Percentiles rank a stretch among this genome's conserved stretches.
Conservation (phyloP, 2,329 filamentous ascomycete genomes). For the Harringtonia lauricola region DNA sequence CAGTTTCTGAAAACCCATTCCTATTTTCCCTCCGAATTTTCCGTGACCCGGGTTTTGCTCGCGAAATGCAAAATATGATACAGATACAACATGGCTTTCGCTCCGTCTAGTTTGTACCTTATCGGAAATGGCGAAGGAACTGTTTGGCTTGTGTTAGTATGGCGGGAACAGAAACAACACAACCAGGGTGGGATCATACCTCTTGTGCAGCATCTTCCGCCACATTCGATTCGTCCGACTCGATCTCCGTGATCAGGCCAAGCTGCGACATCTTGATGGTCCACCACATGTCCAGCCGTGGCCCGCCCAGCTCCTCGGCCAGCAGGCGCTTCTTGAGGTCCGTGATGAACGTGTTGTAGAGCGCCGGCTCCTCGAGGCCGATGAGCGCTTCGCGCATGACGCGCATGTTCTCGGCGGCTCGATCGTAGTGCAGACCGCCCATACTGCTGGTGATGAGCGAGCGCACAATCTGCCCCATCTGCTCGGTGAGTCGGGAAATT, state of each 20-base stretch:
- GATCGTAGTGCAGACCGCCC: conserved; percentile 63
- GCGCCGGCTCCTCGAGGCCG: conserved; percentile 59
- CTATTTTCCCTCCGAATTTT: too few relatives aligned
- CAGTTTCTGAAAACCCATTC: too few relatives aligned
- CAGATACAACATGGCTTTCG: too few relatives aligned
- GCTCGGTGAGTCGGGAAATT: conserved; percentile 57
- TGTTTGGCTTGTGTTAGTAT: not conserved
- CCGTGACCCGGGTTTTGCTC: too few relatives aligned
- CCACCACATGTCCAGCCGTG: conserved; percentile 76
- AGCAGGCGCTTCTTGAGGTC: conserved; percentile 64
- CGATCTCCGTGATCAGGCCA: conserved; percentile 58
- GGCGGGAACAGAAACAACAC: too few relatives aligned
- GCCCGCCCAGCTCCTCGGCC: conserved; percentile 59
- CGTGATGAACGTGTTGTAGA: conserved; percentile 66
- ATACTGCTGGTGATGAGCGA: conserved; percentile 60
- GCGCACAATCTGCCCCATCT: conserved; percentile 64
- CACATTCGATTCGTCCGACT: conserved; percentile 54
- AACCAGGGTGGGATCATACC: too few relatives aligned
- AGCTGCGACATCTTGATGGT: conserved; percentile 54
- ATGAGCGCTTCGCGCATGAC: conserved; percentile 70
- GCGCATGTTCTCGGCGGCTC: conserved; percentile 63
- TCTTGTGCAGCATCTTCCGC: conserved; percentile 60
- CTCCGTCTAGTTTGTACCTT: too few relatives aligned
- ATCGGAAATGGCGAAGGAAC: too few relatives aligned
- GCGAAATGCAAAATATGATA: too few relatives aligned